Conservation (phyloP, 2,329 filamentous ascomycete genomes). For the Diaporthe citriasiana region DNA sequence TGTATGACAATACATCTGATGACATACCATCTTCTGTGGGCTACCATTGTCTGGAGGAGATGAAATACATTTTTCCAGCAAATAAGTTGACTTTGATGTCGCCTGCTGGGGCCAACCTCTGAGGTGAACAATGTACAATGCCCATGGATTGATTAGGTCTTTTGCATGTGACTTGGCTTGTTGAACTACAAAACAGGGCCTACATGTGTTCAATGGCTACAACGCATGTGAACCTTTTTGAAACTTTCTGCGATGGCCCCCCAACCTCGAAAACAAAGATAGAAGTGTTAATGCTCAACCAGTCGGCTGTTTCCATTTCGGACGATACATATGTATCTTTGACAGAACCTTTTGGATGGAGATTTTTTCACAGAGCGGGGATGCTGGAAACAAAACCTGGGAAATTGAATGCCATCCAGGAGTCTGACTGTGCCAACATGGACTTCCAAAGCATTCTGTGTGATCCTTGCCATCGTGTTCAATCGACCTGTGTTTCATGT, state of each 20-base stretch:
- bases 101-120: not conserved
- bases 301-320: too few species aligned
- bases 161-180: not conserved
- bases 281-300: too few species aligned
- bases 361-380: too few species aligned
- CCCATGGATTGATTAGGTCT: not conserved
- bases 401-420: too few species aligned
- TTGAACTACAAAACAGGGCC: too few species aligned
- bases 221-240: too few species aligned
- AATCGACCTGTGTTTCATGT: too few species aligned
- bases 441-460: not conserved
- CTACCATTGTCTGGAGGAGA: too few species aligned
- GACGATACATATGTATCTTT: too few species aligned
- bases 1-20: not conserved
- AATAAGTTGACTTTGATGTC: too few species aligned
- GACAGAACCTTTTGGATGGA: too few species aligned
- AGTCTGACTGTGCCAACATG: not conserved
- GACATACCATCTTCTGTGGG: not conserved
- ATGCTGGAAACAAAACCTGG: too few species aligned
- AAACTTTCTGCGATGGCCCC: not conserved
- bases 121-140: not conserved
- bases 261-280: not conserved
- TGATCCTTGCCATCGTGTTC: not conserved
- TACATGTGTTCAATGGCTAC: not conserved
- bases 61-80: not conserved